Base-by-base conservation (phyloP, 2,329 filamentous ascomycete genomes). In the Blastomyces emzantsi region DNA sequence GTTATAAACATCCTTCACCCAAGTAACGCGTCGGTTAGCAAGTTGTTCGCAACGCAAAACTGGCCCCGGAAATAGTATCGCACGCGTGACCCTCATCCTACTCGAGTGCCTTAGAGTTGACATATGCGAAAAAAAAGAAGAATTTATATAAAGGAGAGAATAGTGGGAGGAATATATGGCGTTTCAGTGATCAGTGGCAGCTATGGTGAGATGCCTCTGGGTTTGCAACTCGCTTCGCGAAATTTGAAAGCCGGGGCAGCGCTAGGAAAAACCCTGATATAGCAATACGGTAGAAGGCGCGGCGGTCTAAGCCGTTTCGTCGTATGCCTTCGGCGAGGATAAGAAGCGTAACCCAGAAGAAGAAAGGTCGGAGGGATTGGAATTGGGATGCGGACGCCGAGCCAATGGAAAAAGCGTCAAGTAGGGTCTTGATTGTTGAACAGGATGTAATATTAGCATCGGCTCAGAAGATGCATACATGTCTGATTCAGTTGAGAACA, bases 321-420 rank as follows among this genome's bases (percentile, higher is more conserved):
- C 63, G 61, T 13, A 67, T 41, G 58, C 62, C 62, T 60, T 63
- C 65, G 6, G 60, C 63, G 19, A 67, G 66, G 15, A 60, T 64
- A 47, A 63, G 30, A 11, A 67, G 55, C 3, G 64, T 67, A 15
- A 64, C 61, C 43, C 64, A 63, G 28, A 67, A 62, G 62, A 67
- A 67, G 45, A 65, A 28, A 15, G 66, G 64, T 7, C 60, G 57
- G 33, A 66, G 61, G 3, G 49, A 55, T 41, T 63, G 62, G 59
- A 66, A 61, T 30, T 64, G 45, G 19, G 62, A 63, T 11, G 57
- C 66, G 17, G 63, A 66, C 2, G 66, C 66, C 9, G 66, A 66
- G n/a, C 66, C 64, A 13, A 67, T 45, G 25, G 66, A 66, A 11
- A 66, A 57, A 39, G 66, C 66, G 39, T 67, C 64, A 39, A 67